Evolutionary conservation across 108 stramenopile genomes (phyloP), one percentile per base, ranked within the genome.

Genomic region (Parmales sp.): DNA sequence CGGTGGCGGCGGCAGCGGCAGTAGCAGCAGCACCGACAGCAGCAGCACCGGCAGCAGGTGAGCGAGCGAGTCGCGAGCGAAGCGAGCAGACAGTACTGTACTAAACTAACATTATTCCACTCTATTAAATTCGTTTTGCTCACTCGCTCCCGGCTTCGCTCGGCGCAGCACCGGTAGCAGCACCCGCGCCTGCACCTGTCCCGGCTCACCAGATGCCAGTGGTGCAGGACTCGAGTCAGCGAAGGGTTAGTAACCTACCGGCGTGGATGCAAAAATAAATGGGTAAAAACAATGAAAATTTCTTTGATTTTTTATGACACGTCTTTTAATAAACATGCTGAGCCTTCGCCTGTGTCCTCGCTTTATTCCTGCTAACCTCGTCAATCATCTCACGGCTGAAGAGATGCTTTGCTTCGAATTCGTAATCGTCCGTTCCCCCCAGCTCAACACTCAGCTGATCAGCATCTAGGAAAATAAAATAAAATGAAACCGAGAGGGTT

Each of bases 171-270:
- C 72, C 63, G 43, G 11, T 63, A 50, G 45, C 67, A 28, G 38
- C 82, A n/a, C 22, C 67, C 20, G 48, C 70, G 0, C 69, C 69
- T 9, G 45, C 73, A 28, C 44, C 70, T 9, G 39, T 67, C 20
- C 77, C 1, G 36, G 70, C 39, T 26, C 68, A 1, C 34, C 78
- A n/a, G 67, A 51, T 16, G 51, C 69, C 50, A 25, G 54, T 9
- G 25, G 54, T 78, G 29, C 85, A 86, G 41, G 90, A 91, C 63
- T 83, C 90, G 20, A 83, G 90, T 60, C 77, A 79, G 25, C 75
- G 91, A 39, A 87, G 78, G 54, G 91, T 92, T 2, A 87, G 86
- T 2, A 92, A 92, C 74, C 72, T 92, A 20, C 91, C 91, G 28
- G 91, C 91, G 5, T 92, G 91, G 91, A 92, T 92, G 90, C n/a